Evolutionary conservation across 1,139 yeast species (phyloP).

Genomic region (Pichia sp.): DNA sequence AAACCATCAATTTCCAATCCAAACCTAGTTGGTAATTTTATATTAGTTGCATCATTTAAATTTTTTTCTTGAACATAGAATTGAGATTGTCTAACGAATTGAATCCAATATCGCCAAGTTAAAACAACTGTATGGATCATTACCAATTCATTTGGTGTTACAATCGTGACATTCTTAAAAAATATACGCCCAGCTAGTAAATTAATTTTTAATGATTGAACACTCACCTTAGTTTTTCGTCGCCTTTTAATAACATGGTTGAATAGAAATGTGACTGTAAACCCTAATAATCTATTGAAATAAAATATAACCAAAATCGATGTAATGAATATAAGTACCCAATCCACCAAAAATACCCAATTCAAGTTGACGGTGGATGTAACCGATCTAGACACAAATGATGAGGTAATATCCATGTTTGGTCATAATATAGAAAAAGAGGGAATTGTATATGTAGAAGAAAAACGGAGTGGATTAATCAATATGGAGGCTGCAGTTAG

Average conservation of each 20-base stretch:
- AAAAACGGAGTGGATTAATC: not conserved
- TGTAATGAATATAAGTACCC: slow-evolving; percentile 64
- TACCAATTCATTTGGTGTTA: slow-evolving; percentile 64
- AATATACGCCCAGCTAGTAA: slow-evolving; percentile 77
- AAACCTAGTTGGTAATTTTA: slow-evolving; percentile 53
- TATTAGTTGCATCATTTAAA: slow-evolving; percentile 34
- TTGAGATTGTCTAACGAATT: slow-evolving; percentile 43
- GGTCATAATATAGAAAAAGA: not conserved
- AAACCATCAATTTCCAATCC: slow-evolving; percentile 62
- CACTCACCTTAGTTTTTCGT: slow-evolving; percentile 47
- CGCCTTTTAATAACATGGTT: slow-evolving; percentile 60
- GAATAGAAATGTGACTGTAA: slow-evolving; percentile 43
- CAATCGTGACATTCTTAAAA: slow-evolving; percentile 65
- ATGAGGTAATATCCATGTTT: slow-evolving; percentile 16
- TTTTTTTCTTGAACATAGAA: slow-evolving; percentile 27
- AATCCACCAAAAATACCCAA: slow-evolving; percentile 81
- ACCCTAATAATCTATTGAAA: slow-evolving; percentile 70
- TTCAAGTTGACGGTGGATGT: slow-evolving; percentile 25
- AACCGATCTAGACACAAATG: slow-evolving; percentile 24
- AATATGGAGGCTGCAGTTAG: not conserved
- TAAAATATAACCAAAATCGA: slow-evolving; percentile 65
- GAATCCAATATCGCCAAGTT: slow-evolving; percentile 90
- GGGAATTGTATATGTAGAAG: not conserved
- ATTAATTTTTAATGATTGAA: slow-evolving; percentile 71
- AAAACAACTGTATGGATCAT: slow-evolving; percentile 64